These are phyloP conservation scores for Ascosphaera acerosa DNA, from an alignment of 2,329 filamentous ascomycete genomes.

Conservation along the genomic window DNA sequence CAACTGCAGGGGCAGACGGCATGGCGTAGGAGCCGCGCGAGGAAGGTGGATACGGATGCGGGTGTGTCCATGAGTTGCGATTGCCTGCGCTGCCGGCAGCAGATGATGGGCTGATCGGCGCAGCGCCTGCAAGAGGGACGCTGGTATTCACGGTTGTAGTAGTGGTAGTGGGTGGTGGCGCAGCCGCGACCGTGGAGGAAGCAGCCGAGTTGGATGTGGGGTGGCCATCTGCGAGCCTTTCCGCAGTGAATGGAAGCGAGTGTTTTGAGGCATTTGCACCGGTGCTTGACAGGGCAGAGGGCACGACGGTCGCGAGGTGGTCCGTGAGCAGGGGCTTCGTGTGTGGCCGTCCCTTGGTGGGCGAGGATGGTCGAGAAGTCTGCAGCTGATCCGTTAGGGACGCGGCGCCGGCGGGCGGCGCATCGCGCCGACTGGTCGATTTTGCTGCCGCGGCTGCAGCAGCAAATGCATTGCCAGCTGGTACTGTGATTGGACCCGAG, in stretches of 20 bases:
- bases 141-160: not conserved
- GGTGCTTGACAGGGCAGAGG: not conserved
- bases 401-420: not conserved
- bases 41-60: not conserved
- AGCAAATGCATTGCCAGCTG: not conserved
- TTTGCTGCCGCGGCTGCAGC: not conserved
- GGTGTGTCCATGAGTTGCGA: constrained; percentile 8
- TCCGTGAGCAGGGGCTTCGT: not conserved
- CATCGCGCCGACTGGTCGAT: not conserved
- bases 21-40: constrained; percentile 67
- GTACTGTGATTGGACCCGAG: not conserved
- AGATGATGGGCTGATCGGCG: constrained; percentile 62
- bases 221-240: too few species aligned
- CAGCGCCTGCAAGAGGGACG: not conserved
- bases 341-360: not conserved
- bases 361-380: not conserved
- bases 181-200: too few species aligned
- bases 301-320: not conserved
- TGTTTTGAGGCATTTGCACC: not conserved
- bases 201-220: not conserved
- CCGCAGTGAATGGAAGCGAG: not conserved
- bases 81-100: constrained; percentile 30
- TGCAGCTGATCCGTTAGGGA: not conserved
- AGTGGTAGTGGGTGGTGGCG: too few species aligned
- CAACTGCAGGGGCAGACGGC: constrained; percentile 64